phyloP scores from a whole-genome alignment of 163 green algal species.

The Trebouxia gelatinosa region DNA sequence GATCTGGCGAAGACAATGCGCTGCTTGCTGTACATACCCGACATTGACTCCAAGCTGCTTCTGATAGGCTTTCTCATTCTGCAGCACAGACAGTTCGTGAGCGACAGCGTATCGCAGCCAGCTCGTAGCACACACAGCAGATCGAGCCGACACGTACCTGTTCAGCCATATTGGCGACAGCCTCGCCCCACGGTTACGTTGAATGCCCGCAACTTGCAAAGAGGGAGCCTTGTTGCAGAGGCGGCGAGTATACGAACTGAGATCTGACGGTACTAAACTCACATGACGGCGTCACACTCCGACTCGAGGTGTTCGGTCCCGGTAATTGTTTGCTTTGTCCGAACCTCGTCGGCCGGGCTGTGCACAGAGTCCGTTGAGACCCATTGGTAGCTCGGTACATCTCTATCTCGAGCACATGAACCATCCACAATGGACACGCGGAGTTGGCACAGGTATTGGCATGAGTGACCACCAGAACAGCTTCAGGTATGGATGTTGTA shows the following conservation, averaged over 20 bases:
- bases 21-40: constrained; percentile 71
- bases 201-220: neutral
- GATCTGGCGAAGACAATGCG: neutral
- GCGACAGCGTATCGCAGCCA: neutral
- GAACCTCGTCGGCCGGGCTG: too few relatives aligned
- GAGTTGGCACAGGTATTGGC: constrained; percentile 8
- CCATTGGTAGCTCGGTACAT: too few relatives aligned
- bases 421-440: constrained; percentile 8
- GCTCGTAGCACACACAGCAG: neutral
- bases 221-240: too few relatives aligned
- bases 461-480: constrained; percentile 27
- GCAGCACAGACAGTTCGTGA: constrained; percentile 39
- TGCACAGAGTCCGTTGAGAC: too few relatives aligned
- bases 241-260: too few relatives aligned
- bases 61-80: constrained; percentile 95
- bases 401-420: too few relatives aligned
- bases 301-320: too few relatives aligned
- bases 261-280: too few relatives aligned
- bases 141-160: constrained; percentile 14
- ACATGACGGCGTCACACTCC: too few relatives aligned
- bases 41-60: constrained; percentile 91
- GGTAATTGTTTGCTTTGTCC: too few relatives aligned
- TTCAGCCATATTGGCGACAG: constrained; percentile 27
- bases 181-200: too few relatives aligned
- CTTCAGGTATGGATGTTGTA: too few relatives aligned